A percentile compares a stretch with the other conserved stretches of the same genome.
Evolutionary conservation across 495 filamentous ascomycete species (phyloP).

Genomic region (Podospora pseudopauciseta): DNA sequence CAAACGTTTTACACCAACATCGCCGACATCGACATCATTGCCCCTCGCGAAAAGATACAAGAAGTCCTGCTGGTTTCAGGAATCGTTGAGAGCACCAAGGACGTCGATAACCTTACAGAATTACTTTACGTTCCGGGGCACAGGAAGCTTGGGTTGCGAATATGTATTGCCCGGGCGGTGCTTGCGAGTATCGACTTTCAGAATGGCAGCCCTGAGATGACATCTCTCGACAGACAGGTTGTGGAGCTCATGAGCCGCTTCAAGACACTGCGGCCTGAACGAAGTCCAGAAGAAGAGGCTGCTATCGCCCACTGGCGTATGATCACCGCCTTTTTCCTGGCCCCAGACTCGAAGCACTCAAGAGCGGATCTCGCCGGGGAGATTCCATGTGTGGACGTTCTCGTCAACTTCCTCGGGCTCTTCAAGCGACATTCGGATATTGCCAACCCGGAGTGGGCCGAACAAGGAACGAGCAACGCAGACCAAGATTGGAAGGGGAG

Average conservation of each 20-base stretch:
- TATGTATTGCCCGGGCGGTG: slow-evolving; percentile 1
- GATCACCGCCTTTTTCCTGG: slow-evolving; percentile 1
- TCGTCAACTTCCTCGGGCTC: background rate
- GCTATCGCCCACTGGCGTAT: background rate
- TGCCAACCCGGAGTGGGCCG: background rate
- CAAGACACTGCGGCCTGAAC: background rate
- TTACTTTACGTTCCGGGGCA: background rate
- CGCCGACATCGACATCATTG: too few relatives aligned
- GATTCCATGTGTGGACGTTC: background rate
- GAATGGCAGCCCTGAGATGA: background rate
- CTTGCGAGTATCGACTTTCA: slow-evolving; percentile 4
- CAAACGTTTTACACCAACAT: slow-evolving; percentile 1
- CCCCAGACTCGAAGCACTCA: background rate
- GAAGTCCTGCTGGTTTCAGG: background rate
- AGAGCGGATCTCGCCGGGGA: background rate
- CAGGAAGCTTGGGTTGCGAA: background rate
- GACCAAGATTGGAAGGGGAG: background rate
- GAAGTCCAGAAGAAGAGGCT: background rate
- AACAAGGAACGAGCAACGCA: background rate
- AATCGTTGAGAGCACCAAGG: background rate
- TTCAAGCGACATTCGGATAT: background rate
- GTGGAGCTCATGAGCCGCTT: background rate
- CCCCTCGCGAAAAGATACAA: background rate
- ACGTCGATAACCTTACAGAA: background rate
- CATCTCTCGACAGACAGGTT: background rate